Base-by-base conservation (phyloP, 164 flowering plant genomes). In the Annona squamosa region DNA sequence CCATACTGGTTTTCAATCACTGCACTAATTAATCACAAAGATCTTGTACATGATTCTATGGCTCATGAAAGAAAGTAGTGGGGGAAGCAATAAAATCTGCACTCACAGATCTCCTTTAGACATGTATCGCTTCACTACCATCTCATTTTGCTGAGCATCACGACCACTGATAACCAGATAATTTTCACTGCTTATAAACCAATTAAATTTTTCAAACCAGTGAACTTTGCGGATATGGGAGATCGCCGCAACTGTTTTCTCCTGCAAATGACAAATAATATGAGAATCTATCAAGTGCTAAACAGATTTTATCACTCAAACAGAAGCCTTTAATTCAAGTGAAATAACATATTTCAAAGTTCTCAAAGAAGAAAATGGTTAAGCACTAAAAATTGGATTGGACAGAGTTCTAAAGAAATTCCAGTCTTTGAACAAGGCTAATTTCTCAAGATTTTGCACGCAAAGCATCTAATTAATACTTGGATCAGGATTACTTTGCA, bases 151-250 rank as follows among this genome's bases (percentile, higher is more conserved):
- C 75, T 94, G 99, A 74, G 97, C 95, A 86, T 94, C 99, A 71
- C 94, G 98, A 37, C 99, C 99, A 80, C 99, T 94, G 59, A 94
- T 90, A 72, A 94, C 85, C 82, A 94, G 77, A 82, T 92, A 94
- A 80, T 94, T 94, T 85, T 94, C 99, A 74, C 99, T 94, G 86
- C 94, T 94, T 76, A 94, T 85, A 81, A 94, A 94, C 99, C 99
- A 94, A 75, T 92, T 94, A 73, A 94, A 94, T 80, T 94, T 94
- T 86, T 95, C 99, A 85, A 95, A 95, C 98, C 98, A 95, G 82
- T 92, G 99, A 78, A 95, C 98, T 79, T 93, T 95, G 65, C 99
- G 91, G 89, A 95, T 91, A 81, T 95, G 98, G 71, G 97, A 85
- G 74, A 95, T 95, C 64, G 90, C 84, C 71, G 99, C 98, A 73